Conservation (phyloP, 345 rosid genomes). For the Citrus trifoliata region DNA sequence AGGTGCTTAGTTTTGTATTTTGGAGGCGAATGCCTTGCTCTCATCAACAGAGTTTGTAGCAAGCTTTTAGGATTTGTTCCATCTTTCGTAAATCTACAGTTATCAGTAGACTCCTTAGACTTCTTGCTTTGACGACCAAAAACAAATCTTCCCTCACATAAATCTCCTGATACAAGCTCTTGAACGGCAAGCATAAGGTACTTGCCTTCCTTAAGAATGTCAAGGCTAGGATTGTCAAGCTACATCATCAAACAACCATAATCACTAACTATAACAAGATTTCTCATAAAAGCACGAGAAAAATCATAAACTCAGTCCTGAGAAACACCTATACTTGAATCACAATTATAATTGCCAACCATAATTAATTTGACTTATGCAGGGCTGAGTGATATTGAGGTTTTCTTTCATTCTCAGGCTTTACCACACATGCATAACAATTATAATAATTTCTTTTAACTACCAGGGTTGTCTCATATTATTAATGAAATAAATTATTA, state of each 20-base stretch:
- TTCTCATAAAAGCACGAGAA: background rate
- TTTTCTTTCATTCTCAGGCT: background rate
- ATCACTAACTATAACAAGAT: background rate
- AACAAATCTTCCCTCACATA: slow-evolving; percentile 94
- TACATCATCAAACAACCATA: slow-evolving; percentile 28
- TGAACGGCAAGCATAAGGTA: slow-evolving; percentile 88
- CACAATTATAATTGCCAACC: background rate
- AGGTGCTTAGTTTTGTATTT: slow-evolving; percentile 94
- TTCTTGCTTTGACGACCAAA: slow-evolving; percentile 80
- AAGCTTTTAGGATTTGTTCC: slow-evolving; percentile 95
- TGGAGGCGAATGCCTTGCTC: slow-evolving; percentile 98
- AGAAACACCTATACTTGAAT: background rate
- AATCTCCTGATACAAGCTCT: slow-evolving; percentile 89
- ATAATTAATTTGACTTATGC: background rate
- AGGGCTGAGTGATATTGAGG: background rate
- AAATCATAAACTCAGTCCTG: slow-evolving; percentile 6
- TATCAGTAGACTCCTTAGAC: slow-evolving; percentile 47
- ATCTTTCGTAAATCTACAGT: slow-evolving; percentile 59
- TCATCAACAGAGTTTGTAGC: slow-evolving; percentile 86
- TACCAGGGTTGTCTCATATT: no score
- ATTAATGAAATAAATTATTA: background rate
- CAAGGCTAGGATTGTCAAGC: slow-evolving; percentile 76
- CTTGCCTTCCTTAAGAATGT: slow-evolving; percentile 85
- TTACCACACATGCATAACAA: background rate
- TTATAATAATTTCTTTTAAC: background rate